Evolutionary conservation across 371 early-diverging fungal genomes (phyloP).

Genomic region (Paraphysoderma sedebokerense): DNA sequence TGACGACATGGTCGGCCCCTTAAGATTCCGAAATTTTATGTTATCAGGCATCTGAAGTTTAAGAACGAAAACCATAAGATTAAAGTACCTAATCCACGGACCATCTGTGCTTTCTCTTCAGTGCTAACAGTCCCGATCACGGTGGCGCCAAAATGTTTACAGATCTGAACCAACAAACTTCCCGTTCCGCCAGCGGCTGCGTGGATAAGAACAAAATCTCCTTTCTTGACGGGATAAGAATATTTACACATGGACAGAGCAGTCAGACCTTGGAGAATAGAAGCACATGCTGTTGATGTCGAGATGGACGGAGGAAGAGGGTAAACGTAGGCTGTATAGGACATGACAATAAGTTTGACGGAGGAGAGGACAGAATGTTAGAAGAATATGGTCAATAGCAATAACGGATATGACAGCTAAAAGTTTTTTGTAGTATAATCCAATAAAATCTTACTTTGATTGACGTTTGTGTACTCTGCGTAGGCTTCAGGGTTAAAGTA

Average conservation of each 20-base stretch:
- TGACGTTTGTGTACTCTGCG: conserved; percentile 59
- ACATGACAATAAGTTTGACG: too few species aligned
- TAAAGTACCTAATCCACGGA: neutral
- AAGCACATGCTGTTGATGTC: conserved; percentile 45
- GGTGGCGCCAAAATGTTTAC: conserved; percentile 55
- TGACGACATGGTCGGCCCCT: conserved; percentile 66
- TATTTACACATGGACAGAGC: conserved; percentile 58
- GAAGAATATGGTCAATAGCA: too few species aligned
- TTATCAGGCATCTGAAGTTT: too few species aligned
- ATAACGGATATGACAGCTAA: neutral
- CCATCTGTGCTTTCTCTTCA: conserved; percentile 46
- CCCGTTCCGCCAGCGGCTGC: conserved; percentile 91
- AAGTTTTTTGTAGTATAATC: neutral
- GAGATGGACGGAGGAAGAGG: conserved; percentile 36
- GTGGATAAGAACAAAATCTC: conserved; percentile 2
- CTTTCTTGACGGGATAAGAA: conserved; percentile 51
- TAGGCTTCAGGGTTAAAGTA: conserved; percentile 46
- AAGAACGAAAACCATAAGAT: too few species aligned
- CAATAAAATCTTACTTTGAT: neutral
- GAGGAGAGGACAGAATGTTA: too few species aligned
- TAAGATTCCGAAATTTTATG: too few species aligned
- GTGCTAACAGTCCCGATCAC: conserved; percentile 84
- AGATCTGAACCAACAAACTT: conserved; percentile 49
- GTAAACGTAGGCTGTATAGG: conserved; percentile 12
- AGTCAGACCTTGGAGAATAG: conserved; percentile 37